phyloP scores from a whole-genome alignment of 305 asterid species.

The Solanum hybrid region DNA sequence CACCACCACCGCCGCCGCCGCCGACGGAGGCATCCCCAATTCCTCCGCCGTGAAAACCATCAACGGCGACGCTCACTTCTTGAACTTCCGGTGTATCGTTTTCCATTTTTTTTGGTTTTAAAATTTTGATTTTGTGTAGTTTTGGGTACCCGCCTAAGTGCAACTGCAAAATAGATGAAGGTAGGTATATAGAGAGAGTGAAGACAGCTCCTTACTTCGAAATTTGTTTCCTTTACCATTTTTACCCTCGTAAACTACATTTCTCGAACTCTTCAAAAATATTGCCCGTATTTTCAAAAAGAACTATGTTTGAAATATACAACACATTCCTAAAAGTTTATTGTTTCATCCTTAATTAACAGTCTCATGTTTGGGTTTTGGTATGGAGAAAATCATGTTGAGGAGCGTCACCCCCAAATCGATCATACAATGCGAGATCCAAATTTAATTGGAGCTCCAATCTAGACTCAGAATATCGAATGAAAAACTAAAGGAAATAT shows the following conservation, averaged over 20 bases:
- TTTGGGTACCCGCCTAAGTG: slow-evolving; percentile 10
- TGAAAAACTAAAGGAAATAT: no score
- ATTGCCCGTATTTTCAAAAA: no score
- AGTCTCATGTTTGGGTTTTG: no score
- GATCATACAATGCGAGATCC: no score
- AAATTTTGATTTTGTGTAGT: neutral
- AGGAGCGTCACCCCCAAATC: no score
- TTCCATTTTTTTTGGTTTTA: neutral
- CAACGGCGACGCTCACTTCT: neutral
- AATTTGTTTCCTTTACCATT: neutral
- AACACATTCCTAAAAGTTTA: neutral
- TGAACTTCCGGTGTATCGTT: neutral
- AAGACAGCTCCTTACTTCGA: neutral
- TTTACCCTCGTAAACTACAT: neutral
- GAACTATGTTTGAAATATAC: neutral
- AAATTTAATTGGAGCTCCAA: no score
- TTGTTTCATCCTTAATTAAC: neutral
- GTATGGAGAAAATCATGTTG: no score
- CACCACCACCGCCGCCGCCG: neutral
- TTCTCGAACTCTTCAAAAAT: neutral
- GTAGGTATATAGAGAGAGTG: neutral
- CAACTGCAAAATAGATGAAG: neutral
- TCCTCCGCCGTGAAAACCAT: neutral
- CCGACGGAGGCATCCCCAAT: neutral
- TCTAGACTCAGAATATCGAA: no score